phyloP scores from a whole-genome alignment of 2,329 filamentous ascomycete genomes.

The Ophiostoma australiae region DNA sequence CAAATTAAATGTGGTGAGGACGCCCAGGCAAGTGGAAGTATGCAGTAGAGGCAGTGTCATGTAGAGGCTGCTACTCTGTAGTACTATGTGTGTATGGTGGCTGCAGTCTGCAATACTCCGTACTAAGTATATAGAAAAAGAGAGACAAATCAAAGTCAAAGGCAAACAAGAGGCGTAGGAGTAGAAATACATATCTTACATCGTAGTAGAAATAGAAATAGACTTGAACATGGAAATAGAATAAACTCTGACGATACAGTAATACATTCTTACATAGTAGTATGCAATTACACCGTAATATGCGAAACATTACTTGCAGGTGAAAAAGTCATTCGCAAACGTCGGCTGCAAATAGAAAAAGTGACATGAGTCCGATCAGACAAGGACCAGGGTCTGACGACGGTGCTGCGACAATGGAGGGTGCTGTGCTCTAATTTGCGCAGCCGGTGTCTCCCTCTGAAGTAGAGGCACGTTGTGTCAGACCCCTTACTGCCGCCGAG shows the following conservation, averaged over 20 bases:
- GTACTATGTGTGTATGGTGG: no score
- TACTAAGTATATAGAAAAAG: neutral
- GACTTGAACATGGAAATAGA: neutral
- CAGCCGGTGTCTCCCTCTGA: neutral
- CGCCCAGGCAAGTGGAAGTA: neutral
- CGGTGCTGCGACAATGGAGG: neutral
- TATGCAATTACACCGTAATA: no score
- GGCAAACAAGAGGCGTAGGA: neutral
- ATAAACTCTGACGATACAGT: neutral
- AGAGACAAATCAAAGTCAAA: neutral
- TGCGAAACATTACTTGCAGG: no score
- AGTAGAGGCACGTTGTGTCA: neutral
- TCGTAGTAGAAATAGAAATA: neutral
- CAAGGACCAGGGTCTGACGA: neutral
- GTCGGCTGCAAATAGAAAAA: neutral
- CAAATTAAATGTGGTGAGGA: neutral
- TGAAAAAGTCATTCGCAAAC: neutral
- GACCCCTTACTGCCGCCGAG: no score
- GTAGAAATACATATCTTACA: no score
- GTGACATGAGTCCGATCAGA: neutral
- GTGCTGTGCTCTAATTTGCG: constrained; percentile 1
- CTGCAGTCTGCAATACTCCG: no score
- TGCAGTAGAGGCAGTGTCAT: no score
- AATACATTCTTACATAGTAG: no score
- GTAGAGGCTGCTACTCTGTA: no score